Evolutionary conservation across 2,329 filamentous ascomycete species (phyloP).

Genomic region (Seiridium cupressi): DNA sequence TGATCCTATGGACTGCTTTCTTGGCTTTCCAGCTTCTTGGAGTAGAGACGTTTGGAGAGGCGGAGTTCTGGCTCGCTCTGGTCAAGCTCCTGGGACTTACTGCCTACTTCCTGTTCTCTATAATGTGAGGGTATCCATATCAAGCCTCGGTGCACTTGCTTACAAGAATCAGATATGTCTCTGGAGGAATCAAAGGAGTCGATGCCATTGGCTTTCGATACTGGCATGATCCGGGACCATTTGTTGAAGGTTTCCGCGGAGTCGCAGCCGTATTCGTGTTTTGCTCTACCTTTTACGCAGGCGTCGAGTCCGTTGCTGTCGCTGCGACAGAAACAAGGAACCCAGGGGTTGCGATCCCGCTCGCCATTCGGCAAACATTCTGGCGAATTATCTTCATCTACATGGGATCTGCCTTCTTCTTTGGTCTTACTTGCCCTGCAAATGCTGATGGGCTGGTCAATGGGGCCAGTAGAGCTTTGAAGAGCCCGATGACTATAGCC

Average conservation of each 20-base stretch:
- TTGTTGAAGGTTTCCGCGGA: slow-evolving; percentile 65
- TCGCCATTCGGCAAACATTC: slow-evolving; percentile 59
- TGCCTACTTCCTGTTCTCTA: slow-evolving; percentile 72
- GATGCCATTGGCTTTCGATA: slow-evolving; percentile 67
- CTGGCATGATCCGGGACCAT: slow-evolving; percentile 70
- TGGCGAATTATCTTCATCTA: slow-evolving; percentile 62
- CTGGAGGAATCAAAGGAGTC: slow-evolving; percentile 63
- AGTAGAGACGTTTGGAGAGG: slow-evolving; percentile 73
- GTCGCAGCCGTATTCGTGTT: slow-evolving; percentile 67
- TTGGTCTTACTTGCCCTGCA: slow-evolving; percentile 70
- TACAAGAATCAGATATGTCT: slow-evolving; percentile 50
- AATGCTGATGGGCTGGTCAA: slow-evolving; percentile 64
- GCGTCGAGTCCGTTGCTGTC: slow-evolving; percentile 60
- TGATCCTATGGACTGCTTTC: slow-evolving; percentile 67
- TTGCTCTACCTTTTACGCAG: slow-evolving; percentile 69
- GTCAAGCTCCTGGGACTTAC: slow-evolving; percentile 69
- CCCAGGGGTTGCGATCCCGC: slow-evolving; percentile 52
- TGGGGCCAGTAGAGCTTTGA: slow-evolving; percentile 59
- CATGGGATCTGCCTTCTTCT: slow-evolving; percentile 72
- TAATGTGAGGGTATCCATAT: slow-evolving; percentile 42
- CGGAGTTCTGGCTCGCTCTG: slow-evolving; percentile 76
- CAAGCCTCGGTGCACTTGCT: slow-evolving; percentile 2
- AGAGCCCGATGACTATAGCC: slow-evolving; percentile 72
- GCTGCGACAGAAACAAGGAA: slow-evolving; percentile 62
- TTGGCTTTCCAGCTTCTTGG: slow-evolving; percentile 68